Base-by-base conservation (phyloP, 2,329 filamentous ascomycete genomes). In the Colletotrichum spaethianum region DNA sequence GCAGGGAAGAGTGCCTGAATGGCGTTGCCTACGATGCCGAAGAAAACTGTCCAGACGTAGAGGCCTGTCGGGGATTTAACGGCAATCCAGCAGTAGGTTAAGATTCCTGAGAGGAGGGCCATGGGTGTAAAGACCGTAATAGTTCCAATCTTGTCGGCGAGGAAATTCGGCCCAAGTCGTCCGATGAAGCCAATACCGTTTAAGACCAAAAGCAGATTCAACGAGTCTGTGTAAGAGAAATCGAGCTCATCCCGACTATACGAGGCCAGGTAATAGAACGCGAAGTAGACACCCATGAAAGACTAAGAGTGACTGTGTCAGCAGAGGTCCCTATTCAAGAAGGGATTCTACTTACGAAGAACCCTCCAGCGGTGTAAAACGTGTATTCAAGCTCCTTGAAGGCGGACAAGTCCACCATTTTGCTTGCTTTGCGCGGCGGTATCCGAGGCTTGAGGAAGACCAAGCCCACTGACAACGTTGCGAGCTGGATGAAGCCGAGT, bases 1-100 rank as follows among this genome's bases (percentile, higher is more conserved):
- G 91, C 90, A 0, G 92, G 92, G 76, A 93, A 93, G 12, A 94
- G 78, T 6, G 87, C 87, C 80, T 93, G 92, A 53, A 93, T 88
- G 0, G 86, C 90, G 0, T 91, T 91, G 0, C 87, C 89, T 1
- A 87, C 87, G 60, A 93, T 83, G 1, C 93, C 93, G 77, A 92
- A 93, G 70, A 92, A 84, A 0, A 85, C 82, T 0, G 88, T 83
- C 86, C 93, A 94, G 0, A 83, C 85, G 76, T 93, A 93, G 42
- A 94, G 81, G 0, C 87, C 86, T 0, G 80, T 60, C 0, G 86
- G 79, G 12, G 81, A 81, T 1, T 78, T 72, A 8, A 94, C 88
- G 1, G 84, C 87, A 26, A 88, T 87, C 92, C 92, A 94, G 74
- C 82, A 83, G 71, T 89, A 88, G 8, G 87, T 77, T 23, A 85